phyloP scores from a whole-genome alignment of 805 yeast species.

The Schizosaccharomyces octosporus region DNA sequence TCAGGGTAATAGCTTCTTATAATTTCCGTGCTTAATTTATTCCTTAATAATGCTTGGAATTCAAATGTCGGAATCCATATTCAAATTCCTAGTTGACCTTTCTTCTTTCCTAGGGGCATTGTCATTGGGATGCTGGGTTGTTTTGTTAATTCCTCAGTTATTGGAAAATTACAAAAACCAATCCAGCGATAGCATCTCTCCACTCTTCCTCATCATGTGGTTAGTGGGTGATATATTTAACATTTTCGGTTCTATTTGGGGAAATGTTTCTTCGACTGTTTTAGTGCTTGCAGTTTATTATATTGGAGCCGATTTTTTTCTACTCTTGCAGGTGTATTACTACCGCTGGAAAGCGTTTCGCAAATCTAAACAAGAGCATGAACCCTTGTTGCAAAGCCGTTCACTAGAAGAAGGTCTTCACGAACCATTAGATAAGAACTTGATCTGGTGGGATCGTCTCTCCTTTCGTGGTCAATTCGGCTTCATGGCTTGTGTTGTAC shows the following conservation, averaged over 20 bases:
- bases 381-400: neutral
- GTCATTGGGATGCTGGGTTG: neutral
- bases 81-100: neutral
- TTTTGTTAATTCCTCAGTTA: neutral
- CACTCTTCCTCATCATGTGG: constrained; percentile 75
- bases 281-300: constrained; percentile 67
- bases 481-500: neutral
- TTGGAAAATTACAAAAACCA: neutral
- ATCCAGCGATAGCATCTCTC: constrained; percentile 52
- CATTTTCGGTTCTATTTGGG: constrained; percentile 71
- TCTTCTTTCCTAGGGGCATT: neutral
- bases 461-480: neutral
- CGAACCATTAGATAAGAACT: neutral
- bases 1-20: too few species aligned
- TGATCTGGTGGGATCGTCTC: neutral
- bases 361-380: neutral
- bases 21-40: too few species aligned
- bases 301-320: constrained; percentile 67
- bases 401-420: neutral
- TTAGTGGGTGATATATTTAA: constrained; percentile 82
- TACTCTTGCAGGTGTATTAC: constrained; percentile 58
- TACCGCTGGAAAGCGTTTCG: constrained; percentile 24
- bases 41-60: too few species aligned
- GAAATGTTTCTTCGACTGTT: constrained; percentile 87
- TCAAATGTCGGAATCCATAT: too few species aligned